Base-by-base conservation (phyloP, 306 rosid species). In the Mimosa pudica region DNA sequence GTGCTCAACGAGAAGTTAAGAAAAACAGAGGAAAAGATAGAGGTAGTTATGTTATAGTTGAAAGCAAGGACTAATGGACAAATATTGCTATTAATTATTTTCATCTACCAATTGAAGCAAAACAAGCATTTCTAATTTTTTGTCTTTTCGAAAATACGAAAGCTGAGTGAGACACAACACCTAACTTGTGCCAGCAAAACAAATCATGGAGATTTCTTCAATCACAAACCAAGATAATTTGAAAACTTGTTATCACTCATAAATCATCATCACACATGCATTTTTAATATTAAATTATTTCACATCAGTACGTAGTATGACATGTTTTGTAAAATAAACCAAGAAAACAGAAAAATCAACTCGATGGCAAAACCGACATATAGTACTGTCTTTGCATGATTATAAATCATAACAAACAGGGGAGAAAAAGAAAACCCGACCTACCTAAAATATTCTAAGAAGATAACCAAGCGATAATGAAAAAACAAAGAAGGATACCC, bases 81-180 rank as follows among this genome's bases (percentile, higher is more conserved):
- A 54, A 17, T 49, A 12, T 57, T 73, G 80, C 18, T 18, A 35
- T 32, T n/a, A 35, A 35, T 32, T n/a, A 35, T 67, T 74, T 42
- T 80, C 58, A 32, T 79, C 71, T 36, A 81, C 80, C 85, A 75
- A 81, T 65, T 49, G 35, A 47, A 75, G 54, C 67, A 67, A 72
- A 35, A 76, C 84, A 49, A 36, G n/a, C 68, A 48, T 51, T 42
- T 67, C 51, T 16, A 61, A 48, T 51, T 42, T 67, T 45, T 16
- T 38, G 52, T 79, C 77, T 66, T 79, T 48, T 70, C 16, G 32
- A 47, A 32, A 78, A 81, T 20, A 77, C 49, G 51, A 52, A 35
- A 68, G 32, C 52, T 75, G 77, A 63, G 62, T 9, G 17, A 41
- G 68, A 82, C 74, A 8, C n/a, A 62, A 17, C 52, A 33, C 62